Percentiles rank a stretch among this genome's conserved stretches.
Evolutionary conservation across 352 stramenopile genomes (phyloP).

Genomic region (Peronospora destructor): DNA sequence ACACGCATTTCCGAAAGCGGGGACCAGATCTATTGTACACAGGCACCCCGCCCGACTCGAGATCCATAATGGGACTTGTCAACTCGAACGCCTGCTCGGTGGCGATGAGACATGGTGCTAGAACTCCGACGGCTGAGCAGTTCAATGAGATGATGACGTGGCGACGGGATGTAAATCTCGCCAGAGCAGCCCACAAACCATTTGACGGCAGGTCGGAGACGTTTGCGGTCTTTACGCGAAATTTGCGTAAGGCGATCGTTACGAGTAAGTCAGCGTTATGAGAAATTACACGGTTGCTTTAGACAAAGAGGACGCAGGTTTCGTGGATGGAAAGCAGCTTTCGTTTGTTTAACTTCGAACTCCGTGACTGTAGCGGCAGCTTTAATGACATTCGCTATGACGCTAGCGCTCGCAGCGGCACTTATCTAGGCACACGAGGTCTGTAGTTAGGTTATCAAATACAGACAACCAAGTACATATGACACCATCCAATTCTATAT

Average conservation of each 20-base stretch:
- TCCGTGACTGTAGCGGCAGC: neutral
- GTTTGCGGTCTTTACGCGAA: constrained; percentile 43
- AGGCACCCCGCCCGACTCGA: constrained; percentile 34
- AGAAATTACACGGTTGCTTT: constrained; percentile 37
- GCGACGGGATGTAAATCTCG: constrained; percentile 46
- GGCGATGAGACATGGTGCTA: constrained; percentile 26
- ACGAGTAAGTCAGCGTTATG: constrained; percentile 36
- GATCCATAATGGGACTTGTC: constrained; percentile 36
- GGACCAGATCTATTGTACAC: constrained; percentile 62
- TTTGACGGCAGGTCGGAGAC: constrained; percentile 45
- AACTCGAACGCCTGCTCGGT: constrained; percentile 39
- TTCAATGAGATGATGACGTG: constrained; percentile 51
- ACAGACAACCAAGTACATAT: constrained; percentile 12
- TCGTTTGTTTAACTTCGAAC: constrained; percentile 30
- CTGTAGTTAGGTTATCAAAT: constrained; percentile 16
- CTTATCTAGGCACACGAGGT: constrained; percentile 7
- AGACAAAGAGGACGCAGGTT: constrained; percentile 18
- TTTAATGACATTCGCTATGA: constrained; percentile 6
- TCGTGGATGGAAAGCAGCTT: constrained; percentile 23
- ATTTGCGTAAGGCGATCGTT: constrained; percentile 29
- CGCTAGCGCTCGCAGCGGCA: constrained; percentile 6
- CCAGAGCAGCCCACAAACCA: constrained; percentile 34
- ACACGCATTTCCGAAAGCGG: constrained; percentile 39
- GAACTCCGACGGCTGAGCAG: constrained; percentile 28
- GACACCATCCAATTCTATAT: constrained; percentile 32